Conservation (phyloP, 2,329 filamentous ascomycete genomes). For the Didymella keratinophila region DNA sequence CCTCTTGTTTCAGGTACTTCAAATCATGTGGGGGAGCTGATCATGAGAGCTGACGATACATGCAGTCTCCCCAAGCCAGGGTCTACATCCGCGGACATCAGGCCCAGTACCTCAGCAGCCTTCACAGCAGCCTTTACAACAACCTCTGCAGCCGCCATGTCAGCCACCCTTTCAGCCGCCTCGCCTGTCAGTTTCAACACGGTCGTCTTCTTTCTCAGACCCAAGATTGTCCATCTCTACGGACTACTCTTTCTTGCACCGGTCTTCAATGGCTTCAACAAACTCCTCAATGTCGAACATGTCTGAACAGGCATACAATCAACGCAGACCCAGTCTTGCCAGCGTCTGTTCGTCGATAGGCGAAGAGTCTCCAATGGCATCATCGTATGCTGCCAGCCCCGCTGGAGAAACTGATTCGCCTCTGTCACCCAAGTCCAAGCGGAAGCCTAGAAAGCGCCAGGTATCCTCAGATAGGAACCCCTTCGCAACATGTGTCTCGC, state of each 20-base stretch:
- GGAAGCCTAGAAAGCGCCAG: conserved; percentile 20
- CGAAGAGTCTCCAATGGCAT: conserved; percentile 4
- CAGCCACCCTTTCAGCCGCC: conserved; percentile 21
- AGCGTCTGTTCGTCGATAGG: conserved; percentile 19
- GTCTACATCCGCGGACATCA: conserved; percentile 19
- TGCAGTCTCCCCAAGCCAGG: conserved; percentile 22
- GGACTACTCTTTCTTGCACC: conserved; percentile 29
- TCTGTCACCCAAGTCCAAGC: neutral
- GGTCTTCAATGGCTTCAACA: conserved; percentile 36
- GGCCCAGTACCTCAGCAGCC: conserved; percentile 15
- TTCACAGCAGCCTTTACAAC: conserved; percentile 10
- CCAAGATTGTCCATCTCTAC: conserved; percentile 30
- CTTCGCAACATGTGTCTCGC: conserved; percentile 43
- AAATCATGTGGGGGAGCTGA: too few species aligned
- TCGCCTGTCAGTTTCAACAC: conserved; percentile 32
- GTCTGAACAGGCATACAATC: conserved; percentile 23
- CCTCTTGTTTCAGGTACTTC: neutral
- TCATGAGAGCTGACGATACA: conserved; percentile 3
- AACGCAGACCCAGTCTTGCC: conserved; percentile 24
- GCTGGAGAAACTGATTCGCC: conserved; percentile 9
- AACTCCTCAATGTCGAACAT: conserved; percentile 32
- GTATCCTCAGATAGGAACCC: conserved; percentile 27
- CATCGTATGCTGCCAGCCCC: conserved; percentile 9
- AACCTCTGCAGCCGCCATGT: conserved; percentile 13
- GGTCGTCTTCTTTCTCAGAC: conserved; percentile 27